Conservation (phyloP, 768 basidiomycete species). For the Calocera cornea region DNA sequence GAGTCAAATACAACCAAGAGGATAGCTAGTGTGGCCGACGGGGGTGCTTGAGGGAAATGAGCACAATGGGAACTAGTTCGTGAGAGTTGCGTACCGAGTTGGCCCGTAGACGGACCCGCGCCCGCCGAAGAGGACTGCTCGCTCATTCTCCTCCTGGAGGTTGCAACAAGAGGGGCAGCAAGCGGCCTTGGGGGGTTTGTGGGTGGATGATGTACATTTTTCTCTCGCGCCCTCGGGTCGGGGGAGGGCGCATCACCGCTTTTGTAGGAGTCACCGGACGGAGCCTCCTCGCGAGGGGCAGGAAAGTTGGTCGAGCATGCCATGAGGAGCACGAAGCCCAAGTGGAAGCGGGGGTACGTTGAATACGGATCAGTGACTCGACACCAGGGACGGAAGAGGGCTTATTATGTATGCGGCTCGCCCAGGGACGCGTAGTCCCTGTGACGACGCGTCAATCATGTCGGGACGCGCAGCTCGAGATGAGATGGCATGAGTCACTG, state of each 20-base stretch:
- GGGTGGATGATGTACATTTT: not conserved
- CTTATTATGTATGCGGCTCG: not conserved
- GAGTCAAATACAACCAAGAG: not conserved
- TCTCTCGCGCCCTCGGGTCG: not conserved
- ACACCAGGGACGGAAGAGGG: not conserved
- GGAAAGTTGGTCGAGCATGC: not conserved
- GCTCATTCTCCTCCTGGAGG: conserved; percentile 1
- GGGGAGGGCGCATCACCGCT: not conserved
- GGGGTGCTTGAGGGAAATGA: not conserved
- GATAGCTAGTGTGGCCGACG: not conserved
- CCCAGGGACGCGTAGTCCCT: not conserved
- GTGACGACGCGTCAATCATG: not conserved
- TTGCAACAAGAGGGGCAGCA: not conserved
- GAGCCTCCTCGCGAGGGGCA: not conserved
- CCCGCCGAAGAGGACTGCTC: not conserved
- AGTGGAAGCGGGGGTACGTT: not conserved
- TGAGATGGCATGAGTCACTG: not conserved
- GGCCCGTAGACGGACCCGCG: not conserved
- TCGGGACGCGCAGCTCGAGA: not conserved
- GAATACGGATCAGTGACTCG: not conserved
- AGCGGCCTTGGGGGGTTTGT: not conserved
- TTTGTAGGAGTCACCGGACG: not conserved
- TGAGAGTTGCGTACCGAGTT: not conserved
- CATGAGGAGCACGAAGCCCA: not conserved
- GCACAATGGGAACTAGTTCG: not conserved